phyloP scores from a whole-genome alignment of 352 stramenopile genomes.

The Peronospora farinosa region DNA sequence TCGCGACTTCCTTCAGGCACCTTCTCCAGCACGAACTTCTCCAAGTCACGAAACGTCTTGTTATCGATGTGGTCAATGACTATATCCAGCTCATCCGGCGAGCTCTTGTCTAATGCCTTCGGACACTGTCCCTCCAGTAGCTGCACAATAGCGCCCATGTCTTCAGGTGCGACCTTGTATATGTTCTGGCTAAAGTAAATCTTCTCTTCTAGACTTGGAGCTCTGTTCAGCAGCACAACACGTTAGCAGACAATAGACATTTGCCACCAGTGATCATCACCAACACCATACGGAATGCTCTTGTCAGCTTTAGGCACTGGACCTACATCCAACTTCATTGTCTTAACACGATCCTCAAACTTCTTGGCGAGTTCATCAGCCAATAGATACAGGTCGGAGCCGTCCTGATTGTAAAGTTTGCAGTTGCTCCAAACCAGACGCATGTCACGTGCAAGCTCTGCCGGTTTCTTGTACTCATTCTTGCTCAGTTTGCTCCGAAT shows the following conservation, averaged over 20 bases:
- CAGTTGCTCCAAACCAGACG: slow-evolving; percentile 84
- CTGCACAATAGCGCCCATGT: slow-evolving; percentile 69
- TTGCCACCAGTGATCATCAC: neutral
- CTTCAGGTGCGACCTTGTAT: slow-evolving; percentile 76
- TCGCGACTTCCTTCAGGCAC: slow-evolving; percentile 63
- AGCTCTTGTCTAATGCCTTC: slow-evolving; percentile 82
- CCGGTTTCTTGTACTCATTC: slow-evolving; percentile 81
- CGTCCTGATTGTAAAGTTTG: slow-evolving; percentile 86
- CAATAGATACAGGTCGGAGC: slow-evolving; percentile 81
- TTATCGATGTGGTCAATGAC: slow-evolving; percentile 84
- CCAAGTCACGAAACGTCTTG: slow-evolving; percentile 83
- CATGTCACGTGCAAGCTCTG: slow-evolving; percentile 79
- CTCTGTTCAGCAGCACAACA: slow-evolving; percentile 32
- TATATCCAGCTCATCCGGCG: slow-evolving; percentile 84
- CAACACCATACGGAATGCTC: slow-evolving; percentile 52
- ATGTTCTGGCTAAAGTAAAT: slow-evolving; percentile 86
- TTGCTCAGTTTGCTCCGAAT: slow-evolving; percentile 74
- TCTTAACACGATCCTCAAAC: slow-evolving; percentile 85
- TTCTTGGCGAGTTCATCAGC: slow-evolving; percentile 81
- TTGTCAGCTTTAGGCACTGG: slow-evolving; percentile 50
- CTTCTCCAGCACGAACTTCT: slow-evolving; percentile 74
- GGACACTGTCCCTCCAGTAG: slow-evolving; percentile 82
- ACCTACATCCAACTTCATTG: slow-evolving; percentile 75
- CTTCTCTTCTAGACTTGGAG: slow-evolving; percentile 77
- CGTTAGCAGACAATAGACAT: slow-evolving; percentile 1